phyloP scores from a whole-genome alignment of 352 stramenopile species.

The Phytophthora agathidicida region DNA sequence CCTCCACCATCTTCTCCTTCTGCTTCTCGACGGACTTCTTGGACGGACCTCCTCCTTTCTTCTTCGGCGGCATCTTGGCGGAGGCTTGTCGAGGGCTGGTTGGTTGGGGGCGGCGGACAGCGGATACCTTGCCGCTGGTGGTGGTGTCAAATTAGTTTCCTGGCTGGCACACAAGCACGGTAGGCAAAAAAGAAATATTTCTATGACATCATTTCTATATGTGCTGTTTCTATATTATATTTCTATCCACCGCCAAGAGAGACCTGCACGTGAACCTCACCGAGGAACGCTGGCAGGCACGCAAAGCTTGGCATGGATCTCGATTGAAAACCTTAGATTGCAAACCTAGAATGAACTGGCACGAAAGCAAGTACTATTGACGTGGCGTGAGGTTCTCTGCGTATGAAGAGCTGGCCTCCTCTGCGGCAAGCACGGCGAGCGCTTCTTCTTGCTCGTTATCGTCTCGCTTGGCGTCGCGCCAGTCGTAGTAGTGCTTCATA shows the following conservation, averaged over 20 bases:
- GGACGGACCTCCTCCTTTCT: constrained; percentile 52
- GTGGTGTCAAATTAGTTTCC: constrained; percentile 16
- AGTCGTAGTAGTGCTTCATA: constrained; percentile 57
- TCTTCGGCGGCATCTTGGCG: constrained; percentile 80
- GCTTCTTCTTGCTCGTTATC: constrained; percentile 10
- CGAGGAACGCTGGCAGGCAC: too few species aligned
- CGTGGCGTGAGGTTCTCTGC: neutral
- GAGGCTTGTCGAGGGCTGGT: neutral
- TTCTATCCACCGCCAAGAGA: too few species aligned
- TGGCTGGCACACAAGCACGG: constrained; percentile 33
- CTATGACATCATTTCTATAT: too few species aligned
- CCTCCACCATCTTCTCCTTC: constrained; percentile 94
- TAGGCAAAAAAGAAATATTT: too few species aligned
- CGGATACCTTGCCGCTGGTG: constrained; percentile 20
- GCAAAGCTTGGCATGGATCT: too few species aligned
- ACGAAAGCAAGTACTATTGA: too few species aligned
- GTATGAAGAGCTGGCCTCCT: constrained; percentile 16
- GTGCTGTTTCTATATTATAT: too few species aligned
- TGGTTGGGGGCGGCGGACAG: neutral
- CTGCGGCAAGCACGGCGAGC: neutral
- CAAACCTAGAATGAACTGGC: too few species aligned
- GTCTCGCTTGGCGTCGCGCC: constrained; percentile 21
- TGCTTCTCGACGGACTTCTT: constrained; percentile 92
- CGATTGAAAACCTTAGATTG: too few species aligned
- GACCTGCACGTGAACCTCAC: too few species aligned